These are phyloP conservation scores for Musa balbisiana DNA, from an alignment of 202 grass and related monocot species.

Conservation along the genomic window DNA sequence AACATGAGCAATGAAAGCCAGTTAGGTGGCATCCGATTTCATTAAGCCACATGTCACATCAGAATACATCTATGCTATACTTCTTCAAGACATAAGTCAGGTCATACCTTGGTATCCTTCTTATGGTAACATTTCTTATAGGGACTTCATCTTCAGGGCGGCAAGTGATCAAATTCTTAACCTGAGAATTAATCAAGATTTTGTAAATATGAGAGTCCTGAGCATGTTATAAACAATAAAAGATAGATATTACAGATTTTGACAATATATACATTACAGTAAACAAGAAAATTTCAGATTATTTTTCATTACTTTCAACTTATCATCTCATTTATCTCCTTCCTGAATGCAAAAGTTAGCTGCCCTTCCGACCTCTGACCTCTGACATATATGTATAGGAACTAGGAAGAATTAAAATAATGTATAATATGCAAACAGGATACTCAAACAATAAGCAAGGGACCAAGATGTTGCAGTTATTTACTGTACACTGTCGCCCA, in stretches of 20 bases:
- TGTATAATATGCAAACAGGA: too few relatives aligned
- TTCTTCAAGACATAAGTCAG: conserved; percentile 12
- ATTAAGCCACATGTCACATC: not conserved
- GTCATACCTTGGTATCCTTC: conserved; percentile 91
- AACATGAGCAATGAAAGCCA: not conserved
- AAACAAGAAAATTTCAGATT: not conserved
- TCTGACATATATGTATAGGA: not conserved
- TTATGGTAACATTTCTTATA: conserved; percentile 83
- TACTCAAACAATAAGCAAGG: too few relatives aligned
- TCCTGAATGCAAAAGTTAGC: too few relatives aligned
- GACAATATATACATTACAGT: not conserved
- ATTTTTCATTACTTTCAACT: too few relatives aligned
- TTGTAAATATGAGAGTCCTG: not conserved
- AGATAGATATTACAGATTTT: not conserved
- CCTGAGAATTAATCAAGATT: conserved; percentile 29
- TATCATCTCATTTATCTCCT: too few relatives aligned
- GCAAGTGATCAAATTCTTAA: conserved; percentile 95
- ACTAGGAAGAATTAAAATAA: not conserved
- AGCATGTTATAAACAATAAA: not conserved
- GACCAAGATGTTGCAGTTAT: too few relatives aligned
- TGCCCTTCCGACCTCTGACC: not conserved
- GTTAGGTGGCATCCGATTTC: not conserved
- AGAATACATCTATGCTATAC: not conserved
- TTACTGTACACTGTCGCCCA: too few relatives aligned
- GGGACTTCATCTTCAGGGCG: conserved; percentile 77